Evolutionary conservation across 352 stramenopile species (phyloP).

Genomic region (Paralagenidium karlingii): DNA sequence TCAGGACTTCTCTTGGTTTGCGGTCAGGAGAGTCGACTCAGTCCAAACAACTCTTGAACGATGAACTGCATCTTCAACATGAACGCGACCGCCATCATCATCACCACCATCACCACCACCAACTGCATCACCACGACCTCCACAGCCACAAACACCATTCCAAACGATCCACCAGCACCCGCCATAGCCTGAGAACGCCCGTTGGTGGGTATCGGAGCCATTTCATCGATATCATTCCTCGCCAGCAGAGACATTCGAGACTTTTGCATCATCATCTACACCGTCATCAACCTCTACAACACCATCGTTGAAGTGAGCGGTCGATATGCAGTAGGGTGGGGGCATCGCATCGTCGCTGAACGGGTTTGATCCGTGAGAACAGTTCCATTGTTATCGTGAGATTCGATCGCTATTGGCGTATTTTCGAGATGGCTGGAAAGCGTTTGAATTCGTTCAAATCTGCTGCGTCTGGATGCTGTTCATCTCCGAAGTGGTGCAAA

Average conservation of each 20-base stretch:
- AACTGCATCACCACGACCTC: no score
- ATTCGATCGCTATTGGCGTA: slow-evolving; percentile 39
- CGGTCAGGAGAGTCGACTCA: no score
- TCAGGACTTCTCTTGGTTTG: no score
- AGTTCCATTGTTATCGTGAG: slow-evolving; percentile 34
- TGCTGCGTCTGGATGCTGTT: slow-evolving; percentile 53
- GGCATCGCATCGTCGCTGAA: no score
- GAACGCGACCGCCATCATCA: no score
- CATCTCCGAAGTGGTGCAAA: slow-evolving; percentile 32
- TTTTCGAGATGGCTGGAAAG: slow-evolving; percentile 64
- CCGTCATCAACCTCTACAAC: slow-evolving; percentile 52
- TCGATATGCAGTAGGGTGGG: background rate
- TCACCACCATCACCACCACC: no score
- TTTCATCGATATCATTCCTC: slow-evolving; percentile 25
- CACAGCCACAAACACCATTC: no score
- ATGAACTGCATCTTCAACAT: no score
- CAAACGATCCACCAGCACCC: no score
- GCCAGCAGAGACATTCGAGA: slow-evolving; percentile 53
- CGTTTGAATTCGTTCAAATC: slow-evolving; percentile 70
- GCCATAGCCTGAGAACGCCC: no score
- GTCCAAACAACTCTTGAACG: no score
- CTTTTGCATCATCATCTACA: slow-evolving; percentile 36
- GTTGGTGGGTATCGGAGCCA: slow-evolving; percentile 52
- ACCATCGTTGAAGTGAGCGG: slow-evolving; percentile 44
- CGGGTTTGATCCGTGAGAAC: background rate